These are phyloP conservation scores for Globisporangium canariense DNA, from an alignment of 352 stramenopile genomes.

Conservation along the genomic window DNA sequence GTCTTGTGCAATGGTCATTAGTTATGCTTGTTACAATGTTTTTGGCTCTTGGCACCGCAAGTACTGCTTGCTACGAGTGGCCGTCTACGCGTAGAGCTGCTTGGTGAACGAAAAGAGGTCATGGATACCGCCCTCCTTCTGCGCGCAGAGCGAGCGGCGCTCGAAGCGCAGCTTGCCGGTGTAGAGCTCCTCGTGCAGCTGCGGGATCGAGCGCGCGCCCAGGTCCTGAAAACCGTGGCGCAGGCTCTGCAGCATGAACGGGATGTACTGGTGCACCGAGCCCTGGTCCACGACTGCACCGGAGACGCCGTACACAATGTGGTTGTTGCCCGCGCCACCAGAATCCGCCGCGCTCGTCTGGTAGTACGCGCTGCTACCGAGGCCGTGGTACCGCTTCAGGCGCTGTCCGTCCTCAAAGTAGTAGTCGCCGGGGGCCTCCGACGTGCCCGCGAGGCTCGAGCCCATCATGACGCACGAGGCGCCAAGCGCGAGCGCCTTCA, in stretches of 20 bases:
- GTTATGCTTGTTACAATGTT: not conserved
- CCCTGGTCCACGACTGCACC: constrained; percentile 98
- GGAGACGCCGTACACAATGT: constrained; percentile 97
- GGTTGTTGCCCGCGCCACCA: constrained; percentile 78
- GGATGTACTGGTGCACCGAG: constrained; percentile 96
- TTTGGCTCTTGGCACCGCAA: not conserved
- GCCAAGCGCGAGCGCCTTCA: constrained; percentile 95
- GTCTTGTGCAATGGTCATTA: not conserved
- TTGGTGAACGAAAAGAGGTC: constrained; percentile 96
- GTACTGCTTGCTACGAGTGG: not conserved
- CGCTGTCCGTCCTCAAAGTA: constrained; percentile 99
- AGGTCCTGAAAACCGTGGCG: constrained; percentile 97
- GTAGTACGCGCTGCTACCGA: constrained; percentile 95
- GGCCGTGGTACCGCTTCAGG: constrained; percentile 98
- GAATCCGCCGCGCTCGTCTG: constrained; percentile 20
- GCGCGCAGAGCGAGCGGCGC: constrained; percentile 94
- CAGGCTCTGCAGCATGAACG: constrained; percentile 97
- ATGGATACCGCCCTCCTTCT: constrained; percentile 97
- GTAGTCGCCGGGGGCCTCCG: constrained; percentile 98
- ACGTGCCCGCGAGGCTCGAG: constrained; percentile 95
- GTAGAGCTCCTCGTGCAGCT: constrained; percentile 81
- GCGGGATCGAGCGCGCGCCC: constrained; percentile 84
- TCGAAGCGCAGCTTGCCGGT: constrained; percentile 89
- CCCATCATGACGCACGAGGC: constrained; percentile 99
- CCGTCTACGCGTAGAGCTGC: constrained; percentile 61